phyloP scores from a whole-genome alignment of 169 alveolate species.

The Eimeria necatrix region DNA sequence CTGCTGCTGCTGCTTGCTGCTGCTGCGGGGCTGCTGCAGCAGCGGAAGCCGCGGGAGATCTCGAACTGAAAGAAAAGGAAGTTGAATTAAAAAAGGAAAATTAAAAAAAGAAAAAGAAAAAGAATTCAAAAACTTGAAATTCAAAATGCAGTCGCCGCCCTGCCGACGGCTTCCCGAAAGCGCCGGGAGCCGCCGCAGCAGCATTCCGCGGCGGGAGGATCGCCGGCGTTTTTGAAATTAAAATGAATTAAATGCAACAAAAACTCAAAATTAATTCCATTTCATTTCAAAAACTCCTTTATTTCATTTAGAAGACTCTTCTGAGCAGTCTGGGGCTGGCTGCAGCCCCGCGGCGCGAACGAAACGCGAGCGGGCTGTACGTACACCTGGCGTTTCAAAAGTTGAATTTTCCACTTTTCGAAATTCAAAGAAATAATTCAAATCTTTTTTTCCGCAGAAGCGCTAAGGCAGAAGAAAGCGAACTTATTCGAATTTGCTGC shows the following conservation, averaged over 20 bases:
- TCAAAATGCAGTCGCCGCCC: no score
- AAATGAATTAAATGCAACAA: background rate
- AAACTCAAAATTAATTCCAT: background rate
- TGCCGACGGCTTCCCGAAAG: background rate
- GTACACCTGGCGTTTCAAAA: background rate
- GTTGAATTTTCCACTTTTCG: no score
- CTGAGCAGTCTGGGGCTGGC: background rate
- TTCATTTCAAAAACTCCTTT: background rate
- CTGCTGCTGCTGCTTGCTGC: background rate
- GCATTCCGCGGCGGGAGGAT: background rate
- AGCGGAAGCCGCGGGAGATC: no score
- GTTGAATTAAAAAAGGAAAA: background rate
- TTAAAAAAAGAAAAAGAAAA: background rate
- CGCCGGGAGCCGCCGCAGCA: background rate
- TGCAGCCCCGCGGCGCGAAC: conserved; percentile 15
- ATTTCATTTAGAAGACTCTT: background rate
- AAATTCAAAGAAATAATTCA: background rate
- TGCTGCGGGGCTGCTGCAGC: background rate
- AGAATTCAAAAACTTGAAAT: background rate
- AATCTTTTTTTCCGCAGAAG: background rate
- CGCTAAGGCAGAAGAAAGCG: no score
- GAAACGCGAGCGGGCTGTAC: background rate
- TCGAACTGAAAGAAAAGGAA: no score
- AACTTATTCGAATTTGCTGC: no score
- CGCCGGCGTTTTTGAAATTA: no score